Evolutionary conservation across 495 filamentous ascomycete species (phyloP).

Genomic region (Letharia columbiana): DNA sequence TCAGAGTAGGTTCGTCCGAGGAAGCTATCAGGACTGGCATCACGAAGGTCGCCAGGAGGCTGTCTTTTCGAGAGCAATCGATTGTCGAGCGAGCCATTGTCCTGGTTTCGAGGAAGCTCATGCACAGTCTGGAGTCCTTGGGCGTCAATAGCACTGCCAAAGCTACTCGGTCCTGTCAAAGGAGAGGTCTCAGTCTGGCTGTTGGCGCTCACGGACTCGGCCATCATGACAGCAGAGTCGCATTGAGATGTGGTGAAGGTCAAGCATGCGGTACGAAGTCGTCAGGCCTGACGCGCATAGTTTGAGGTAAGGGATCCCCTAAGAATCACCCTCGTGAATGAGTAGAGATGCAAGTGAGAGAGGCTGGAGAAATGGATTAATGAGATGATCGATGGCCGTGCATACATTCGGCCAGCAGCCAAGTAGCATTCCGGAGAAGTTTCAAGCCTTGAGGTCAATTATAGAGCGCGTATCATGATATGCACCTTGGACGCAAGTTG

Average conservation of each 20-base stretch:
- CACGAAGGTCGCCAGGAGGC: conserved; percentile 11
- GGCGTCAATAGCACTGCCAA: conserved; percentile 16
- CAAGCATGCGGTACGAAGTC: conserved; percentile 5
- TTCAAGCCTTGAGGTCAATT: conserved; percentile 13
- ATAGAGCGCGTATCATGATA: conserved; percentile 23
- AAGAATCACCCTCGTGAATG: background rate
- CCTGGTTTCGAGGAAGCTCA: conserved; percentile 17
- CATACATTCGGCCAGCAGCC: conserved; percentile 14
- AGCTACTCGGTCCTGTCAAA: conserved; percentile 18
- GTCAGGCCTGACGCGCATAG: conserved; percentile 8
- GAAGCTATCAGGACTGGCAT: conserved; percentile 20
- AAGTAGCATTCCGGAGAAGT: conserved; percentile 14
- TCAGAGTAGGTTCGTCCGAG: conserved; percentile 17
- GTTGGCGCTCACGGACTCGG: conserved; percentile 14
- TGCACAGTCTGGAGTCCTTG: conserved; percentile 21
- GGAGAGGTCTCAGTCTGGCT: conserved; percentile 18
- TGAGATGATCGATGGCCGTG: conserved; percentile 2
- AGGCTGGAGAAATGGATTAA: conserved; percentile 2
- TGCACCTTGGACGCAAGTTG: conserved; percentile 14
- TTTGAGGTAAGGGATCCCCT: background rate
- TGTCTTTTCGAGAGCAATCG: conserved; percentile 8
- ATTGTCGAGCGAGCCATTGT: conserved; percentile 10
- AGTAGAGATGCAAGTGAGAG: background rate
- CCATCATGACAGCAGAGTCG: conserved; percentile 5
- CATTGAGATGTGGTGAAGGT: background rate